These are phyloP conservation scores for Cystobasidium ongulense DNA, from an alignment of 768 basidiomycete species.

Conservation along the genomic window DNA sequence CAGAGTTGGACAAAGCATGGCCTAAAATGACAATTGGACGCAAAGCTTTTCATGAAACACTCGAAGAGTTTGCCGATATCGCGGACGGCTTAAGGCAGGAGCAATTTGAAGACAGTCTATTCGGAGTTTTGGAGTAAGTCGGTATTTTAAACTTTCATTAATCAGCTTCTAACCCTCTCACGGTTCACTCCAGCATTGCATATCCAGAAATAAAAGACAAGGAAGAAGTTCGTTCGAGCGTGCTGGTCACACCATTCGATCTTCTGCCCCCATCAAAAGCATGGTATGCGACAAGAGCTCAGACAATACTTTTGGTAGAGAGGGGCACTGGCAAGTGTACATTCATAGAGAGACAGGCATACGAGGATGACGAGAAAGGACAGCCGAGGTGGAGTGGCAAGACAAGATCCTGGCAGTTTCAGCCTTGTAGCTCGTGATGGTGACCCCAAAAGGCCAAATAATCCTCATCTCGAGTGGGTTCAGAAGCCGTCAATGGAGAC, in stretches of 20 bases:
- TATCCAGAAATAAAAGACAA: slow-evolving; percentile 16
- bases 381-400: slow-evolving; percentile 33
- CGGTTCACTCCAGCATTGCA: background rate
- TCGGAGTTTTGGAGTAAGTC: slow-evolving; percentile 17
- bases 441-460: too few relatives aligned
- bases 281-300: slow-evolving; percentile 40
- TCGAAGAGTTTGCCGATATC: background rate
- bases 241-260: slow-evolving; percentile 28
- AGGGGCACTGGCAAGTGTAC: slow-evolving; percentile 19
- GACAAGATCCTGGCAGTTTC: slow-evolving; percentile 14
- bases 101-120: background rate
- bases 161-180: background rate
- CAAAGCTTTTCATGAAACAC: background rate
- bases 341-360: slow-evolving; percentile 35
- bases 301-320: slow-evolving; percentile 37
- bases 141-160: too few relatives aligned
- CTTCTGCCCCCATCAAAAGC: background rate
- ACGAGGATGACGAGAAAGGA: slow-evolving; percentile 21
- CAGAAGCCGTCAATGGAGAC: too few relatives aligned
- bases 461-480: too few relatives aligned
- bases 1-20: slow-evolving; percentile 14
- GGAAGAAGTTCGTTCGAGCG: slow-evolving; percentile 23
- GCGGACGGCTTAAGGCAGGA: background rate
- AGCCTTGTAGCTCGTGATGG: too few relatives aligned
- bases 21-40: slow-evolving; percentile 24